Conservation (phyloP, 1,284 basidiomycete species). For the Leccinum insigne region DNA sequence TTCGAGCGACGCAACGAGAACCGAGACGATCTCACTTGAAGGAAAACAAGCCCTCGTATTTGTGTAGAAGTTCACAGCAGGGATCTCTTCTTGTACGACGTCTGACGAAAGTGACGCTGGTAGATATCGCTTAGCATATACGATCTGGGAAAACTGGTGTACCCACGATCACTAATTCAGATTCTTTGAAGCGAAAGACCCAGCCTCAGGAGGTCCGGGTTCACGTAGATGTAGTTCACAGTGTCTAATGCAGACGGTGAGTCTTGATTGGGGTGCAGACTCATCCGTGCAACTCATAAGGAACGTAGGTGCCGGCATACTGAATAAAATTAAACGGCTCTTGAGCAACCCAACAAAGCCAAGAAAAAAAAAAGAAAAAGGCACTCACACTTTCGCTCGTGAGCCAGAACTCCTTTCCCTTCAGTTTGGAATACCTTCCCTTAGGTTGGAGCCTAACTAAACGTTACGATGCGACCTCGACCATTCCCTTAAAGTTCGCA, state of each 20-base stretch:
- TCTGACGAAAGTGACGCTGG: too few relatives aligned
- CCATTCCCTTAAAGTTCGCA: too few relatives aligned
- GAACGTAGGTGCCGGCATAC: constrained; percentile 67
- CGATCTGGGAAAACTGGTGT: constrained; percentile 22
- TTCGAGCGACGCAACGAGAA: too few relatives aligned
- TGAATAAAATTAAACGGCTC: constrained; percentile 21
- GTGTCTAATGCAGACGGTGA: constrained; percentile 49
- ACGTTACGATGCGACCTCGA: too few relatives aligned
- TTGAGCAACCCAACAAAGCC: neutral
- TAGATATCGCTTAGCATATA: neutral
- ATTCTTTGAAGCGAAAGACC: constrained; percentile 65
- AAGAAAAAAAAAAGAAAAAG: neutral
- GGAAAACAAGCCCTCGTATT: too few relatives aligned
- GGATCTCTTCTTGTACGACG: too few relatives aligned
- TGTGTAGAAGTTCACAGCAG: too few relatives aligned
- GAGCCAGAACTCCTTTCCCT: too few relatives aligned
- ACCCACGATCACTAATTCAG: constrained; percentile 68
- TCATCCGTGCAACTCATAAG: constrained; percentile 33
- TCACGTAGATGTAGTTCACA: constrained; percentile 68
- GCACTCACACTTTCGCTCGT: constrained; percentile 65
- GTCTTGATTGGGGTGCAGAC: neutral
- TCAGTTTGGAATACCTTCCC: too few relatives aligned
- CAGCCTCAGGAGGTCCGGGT: constrained; percentile 43
- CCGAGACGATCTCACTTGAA: too few relatives aligned
- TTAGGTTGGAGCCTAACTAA: too few relatives aligned